Evolutionary conservation across 2,329 filamentous ascomycete species (phyloP).

Genomic region (Phyllosticta citriasiana): DNA sequence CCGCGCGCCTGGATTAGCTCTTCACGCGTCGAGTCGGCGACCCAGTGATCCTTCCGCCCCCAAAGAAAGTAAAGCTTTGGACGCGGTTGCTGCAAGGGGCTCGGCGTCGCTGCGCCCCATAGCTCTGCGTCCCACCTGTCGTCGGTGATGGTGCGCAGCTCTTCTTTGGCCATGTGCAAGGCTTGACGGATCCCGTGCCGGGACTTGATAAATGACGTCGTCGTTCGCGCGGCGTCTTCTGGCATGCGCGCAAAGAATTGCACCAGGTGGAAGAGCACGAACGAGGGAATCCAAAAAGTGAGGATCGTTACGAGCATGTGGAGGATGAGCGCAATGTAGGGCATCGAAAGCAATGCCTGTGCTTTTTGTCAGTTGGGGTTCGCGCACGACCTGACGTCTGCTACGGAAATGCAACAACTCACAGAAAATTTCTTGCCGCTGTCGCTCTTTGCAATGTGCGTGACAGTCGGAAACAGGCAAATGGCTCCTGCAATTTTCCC

Average conservation of each 20-base stretch:
- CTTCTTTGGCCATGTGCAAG: slow-evolving; percentile 49
- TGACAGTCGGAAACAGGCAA: slow-evolving; percentile 38
- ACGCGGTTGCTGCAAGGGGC: slow-evolving; percentile 16
- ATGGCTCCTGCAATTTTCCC: slow-evolving; percentile 15
- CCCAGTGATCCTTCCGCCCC: slow-evolving; percentile 51
- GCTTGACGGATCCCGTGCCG: slow-evolving; percentile 42
- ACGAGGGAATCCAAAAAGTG: slow-evolving; percentile 31
- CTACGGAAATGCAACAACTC: slow-evolving; percentile 13
- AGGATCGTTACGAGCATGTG: slow-evolving; percentile 33
- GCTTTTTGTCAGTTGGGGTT: slow-evolving; percentile 8
- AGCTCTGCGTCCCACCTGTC: slow-evolving; percentile 50
- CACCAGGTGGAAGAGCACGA: slow-evolving; percentile 34
- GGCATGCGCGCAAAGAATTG: slow-evolving; percentile 33
- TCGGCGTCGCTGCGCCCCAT: slow-evolving; percentile 40
- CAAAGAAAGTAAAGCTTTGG: slow-evolving; percentile 49
- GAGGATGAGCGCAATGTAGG: slow-evolving; percentile 15
- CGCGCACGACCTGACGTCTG: background rate
- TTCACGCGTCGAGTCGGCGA: slow-evolving; percentile 48
- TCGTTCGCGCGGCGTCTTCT: slow-evolving; percentile 36
- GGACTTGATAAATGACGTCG: slow-evolving; percentile 41
- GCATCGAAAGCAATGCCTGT: slow-evolving; percentile 6
- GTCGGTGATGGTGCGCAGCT: slow-evolving; percentile 46
- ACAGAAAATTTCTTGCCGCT: slow-evolving; percentile 33
- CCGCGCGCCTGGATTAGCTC: slow-evolving; percentile 40
- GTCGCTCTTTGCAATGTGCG: slow-evolving; percentile 34